Percentiles rank a stretch among this genome's conserved stretches.
These are phyloP conservation scores for Zoysia pacifica DNA, from an alignment of 176 grass and related monocot species.

Conservation along the genomic window DNA sequence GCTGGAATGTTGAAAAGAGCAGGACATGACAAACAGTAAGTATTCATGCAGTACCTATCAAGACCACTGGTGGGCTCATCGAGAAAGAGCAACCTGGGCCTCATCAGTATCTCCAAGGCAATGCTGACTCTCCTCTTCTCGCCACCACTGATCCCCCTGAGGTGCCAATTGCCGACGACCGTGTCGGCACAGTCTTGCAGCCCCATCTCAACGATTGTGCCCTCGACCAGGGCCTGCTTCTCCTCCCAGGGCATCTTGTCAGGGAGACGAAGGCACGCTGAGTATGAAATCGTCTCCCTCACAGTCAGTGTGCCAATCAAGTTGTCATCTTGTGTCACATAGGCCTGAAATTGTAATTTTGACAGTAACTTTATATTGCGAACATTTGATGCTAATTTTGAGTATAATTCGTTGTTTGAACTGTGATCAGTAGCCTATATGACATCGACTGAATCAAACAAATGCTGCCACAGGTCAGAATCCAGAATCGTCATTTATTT, in stretches of 20 bases:
- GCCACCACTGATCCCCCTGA: slow-evolving; percentile 86
- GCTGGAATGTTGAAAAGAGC: neutral
- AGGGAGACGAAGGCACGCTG: slow-evolving; percentile 73
- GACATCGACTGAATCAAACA: neutral
- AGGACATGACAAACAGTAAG: neutral
- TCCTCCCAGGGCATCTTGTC: slow-evolving; percentile 86
- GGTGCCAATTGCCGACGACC: slow-evolving; percentile 89
- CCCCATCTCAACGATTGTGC: slow-evolving; percentile 95
- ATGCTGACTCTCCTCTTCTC: slow-evolving; percentile 99
- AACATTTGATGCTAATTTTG: neutral
- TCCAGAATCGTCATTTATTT: neutral
- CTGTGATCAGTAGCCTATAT: neutral
- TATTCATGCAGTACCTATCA: slow-evolving; percentile 58
- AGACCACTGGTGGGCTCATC: slow-evolving; percentile 96
- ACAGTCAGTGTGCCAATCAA: slow-evolving; percentile 92
- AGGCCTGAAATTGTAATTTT: slow-evolving; percentile 57
- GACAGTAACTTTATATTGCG: neutral
- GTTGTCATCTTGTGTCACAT: slow-evolving; percentile 94
- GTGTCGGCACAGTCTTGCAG: slow-evolving; percentile 98
- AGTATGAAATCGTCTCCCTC: slow-evolving; percentile 92
- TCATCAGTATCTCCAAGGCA: slow-evolving; percentile 93
- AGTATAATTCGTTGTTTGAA: neutral
- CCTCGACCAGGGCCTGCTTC: slow-evolving; percentile 85
- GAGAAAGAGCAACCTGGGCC: slow-evolving; percentile 88
- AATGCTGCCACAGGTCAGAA: neutral